A percentile compares a stretch with the other conserved stretches of the same genome.
Evolutionary conservation across 1,284 basidiomycete species (phyloP).

Genomic region (Trichosporon sp.): DNA sequence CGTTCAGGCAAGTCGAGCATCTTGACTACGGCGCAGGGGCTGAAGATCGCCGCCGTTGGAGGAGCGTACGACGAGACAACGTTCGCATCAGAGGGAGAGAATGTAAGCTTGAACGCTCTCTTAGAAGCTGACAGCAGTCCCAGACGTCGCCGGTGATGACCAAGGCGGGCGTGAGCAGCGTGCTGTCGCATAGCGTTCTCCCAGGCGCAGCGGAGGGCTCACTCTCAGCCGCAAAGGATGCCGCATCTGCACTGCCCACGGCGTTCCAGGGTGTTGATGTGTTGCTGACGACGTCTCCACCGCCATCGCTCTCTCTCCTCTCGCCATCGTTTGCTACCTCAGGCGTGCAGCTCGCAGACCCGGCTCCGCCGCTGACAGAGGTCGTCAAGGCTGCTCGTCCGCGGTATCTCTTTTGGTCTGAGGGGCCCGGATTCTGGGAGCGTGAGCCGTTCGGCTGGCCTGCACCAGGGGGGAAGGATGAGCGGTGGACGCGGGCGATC

Average conservation of each 20-base stretch:
- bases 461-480: slow-evolving; percentile 55
- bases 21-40: slow-evolving; percentile 71
- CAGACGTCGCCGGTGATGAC: slow-evolving; percentile 66
- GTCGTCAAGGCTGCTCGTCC: slow-evolving; percentile 52
- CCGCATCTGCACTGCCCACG: slow-evolving; percentile 55
- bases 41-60: slow-evolving; percentile 79
- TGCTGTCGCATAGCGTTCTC: slow-evolving; percentile 53
- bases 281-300: slow-evolving; percentile 73
- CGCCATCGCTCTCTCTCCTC: slow-evolving; percentile 61
- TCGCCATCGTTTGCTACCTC: slow-evolving; percentile 55
- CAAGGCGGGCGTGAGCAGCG: slow-evolving; percentile 61
- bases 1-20: slow-evolving; percentile 72
- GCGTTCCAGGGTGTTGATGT: slow-evolving; percentile 66
- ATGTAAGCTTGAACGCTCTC: background rate
- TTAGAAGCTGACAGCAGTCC: slow-evolving; percentile 50
- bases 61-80: slow-evolving; percentile 64
- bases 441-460: slow-evolving; percentile 82
- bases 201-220: slow-evolving; percentile 42
- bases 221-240: slow-evolving; percentile 60
- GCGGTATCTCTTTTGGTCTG: slow-evolving; percentile 52
- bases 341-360: slow-evolving; percentile 49
- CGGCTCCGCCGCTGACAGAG: slow-evolving; percentile 62
- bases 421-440: slow-evolving; percentile 72
- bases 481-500: slow-evolving; percentile 67
- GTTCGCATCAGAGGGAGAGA: slow-evolving; percentile 42